These are phyloP conservation scores for Diplotaxis tenuifolia DNA, from an alignment of 345 rosid species.

Conservation along the genomic window DNA sequence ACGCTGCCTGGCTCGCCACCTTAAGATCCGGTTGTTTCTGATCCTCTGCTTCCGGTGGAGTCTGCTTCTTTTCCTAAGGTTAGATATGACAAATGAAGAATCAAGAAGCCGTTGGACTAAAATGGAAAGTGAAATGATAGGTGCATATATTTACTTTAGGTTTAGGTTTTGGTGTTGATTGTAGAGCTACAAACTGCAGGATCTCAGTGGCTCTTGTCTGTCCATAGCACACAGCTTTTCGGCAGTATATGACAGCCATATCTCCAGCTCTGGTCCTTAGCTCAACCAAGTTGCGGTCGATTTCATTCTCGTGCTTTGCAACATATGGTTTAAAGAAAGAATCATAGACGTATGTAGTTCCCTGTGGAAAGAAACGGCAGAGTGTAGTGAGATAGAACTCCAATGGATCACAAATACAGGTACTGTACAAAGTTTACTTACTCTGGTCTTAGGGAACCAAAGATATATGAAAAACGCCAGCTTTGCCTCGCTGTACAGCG, in stretches of 20 bases:
- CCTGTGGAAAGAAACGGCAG: conserved; percentile 37
- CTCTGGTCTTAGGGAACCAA: conserved; percentile 75
- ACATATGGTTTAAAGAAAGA: conserved; percentile 49
- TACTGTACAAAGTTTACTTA: conserved; percentile 26
- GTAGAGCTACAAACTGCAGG: conserved; percentile 49
- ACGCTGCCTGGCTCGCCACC: conserved; percentile 18
- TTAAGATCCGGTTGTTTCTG: conserved; percentile 32
- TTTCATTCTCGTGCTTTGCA: conserved; percentile 61
- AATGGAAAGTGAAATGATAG: not conserved
- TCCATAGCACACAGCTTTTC: conserved; percentile 53
- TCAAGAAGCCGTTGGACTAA: not conserved
- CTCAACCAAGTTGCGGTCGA: too few species aligned
- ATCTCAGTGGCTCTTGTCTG: conserved; percentile 51
- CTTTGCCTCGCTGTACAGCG: conserved; percentile 74
- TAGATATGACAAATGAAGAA: not conserved
- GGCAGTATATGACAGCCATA: conserved; percentile 47
- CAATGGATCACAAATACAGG: not conserved
- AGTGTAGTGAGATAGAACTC: conserved; percentile 8
- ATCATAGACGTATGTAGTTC: too few species aligned
- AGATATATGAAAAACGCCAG: conserved; percentile 72
- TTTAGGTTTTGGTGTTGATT: conserved; percentile 39
- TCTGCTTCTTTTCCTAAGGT: conserved; percentile 43
- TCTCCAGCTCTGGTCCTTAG: conserved; percentile 54
- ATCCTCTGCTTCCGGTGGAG: conserved; percentile 23
- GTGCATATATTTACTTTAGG: conserved; percentile 47